These are phyloP conservation scores for Pyricularia sp. DNA, from an alignment of 2,329 filamentous ascomycete species.

Conservation along the genomic window DNA sequence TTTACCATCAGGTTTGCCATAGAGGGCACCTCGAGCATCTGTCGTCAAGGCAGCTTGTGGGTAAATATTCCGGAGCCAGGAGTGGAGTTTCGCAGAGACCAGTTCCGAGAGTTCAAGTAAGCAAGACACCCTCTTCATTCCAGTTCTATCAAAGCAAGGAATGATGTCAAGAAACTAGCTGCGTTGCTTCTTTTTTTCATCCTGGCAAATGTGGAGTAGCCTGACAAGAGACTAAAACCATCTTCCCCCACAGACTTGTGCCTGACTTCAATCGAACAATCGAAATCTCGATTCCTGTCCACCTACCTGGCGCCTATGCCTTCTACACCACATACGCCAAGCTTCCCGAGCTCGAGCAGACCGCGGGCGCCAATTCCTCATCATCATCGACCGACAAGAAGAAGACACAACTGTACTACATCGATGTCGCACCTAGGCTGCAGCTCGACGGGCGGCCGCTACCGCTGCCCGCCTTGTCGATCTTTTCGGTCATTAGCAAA, in stretches of 20 bases:
- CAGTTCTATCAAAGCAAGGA: neutral
- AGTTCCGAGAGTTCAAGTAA: conserved; percentile 85
- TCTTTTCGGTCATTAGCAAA: conserved; percentile 94
- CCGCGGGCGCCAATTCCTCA: conserved; percentile 34
- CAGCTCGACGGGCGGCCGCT: conserved; percentile 64
- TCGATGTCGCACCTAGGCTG: conserved; percentile 82
- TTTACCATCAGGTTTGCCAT: conserved; percentile 82
- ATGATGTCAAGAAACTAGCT: neutral
- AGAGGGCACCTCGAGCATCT: conserved; percentile 92
- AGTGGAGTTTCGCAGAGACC: conserved; percentile 64
- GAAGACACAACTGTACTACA: conserved; percentile 74
- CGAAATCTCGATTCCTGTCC: conserved; percentile 80
- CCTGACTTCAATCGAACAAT: conserved; percentile 91
- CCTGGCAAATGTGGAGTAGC: neutral
- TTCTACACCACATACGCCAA: conserved; percentile 92
- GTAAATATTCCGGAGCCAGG: conserved; percentile 83
- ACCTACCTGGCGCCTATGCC: conserved; percentile 76
- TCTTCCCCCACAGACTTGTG: conserved; percentile 49
- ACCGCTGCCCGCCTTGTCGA: conserved; percentile 76
- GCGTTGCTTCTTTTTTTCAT: neutral
- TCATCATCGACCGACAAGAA: conserved; percentile 38
- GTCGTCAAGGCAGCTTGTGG: conserved; percentile 89
- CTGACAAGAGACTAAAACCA: neutral
- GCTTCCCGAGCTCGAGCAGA: conserved; percentile 65
- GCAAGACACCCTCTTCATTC: conserved; percentile 18